These are phyloP conservation scores for Heracleum sosnowskyi DNA, from an alignment of 129 eudicot genomes.

Conservation along the genomic window DNA sequence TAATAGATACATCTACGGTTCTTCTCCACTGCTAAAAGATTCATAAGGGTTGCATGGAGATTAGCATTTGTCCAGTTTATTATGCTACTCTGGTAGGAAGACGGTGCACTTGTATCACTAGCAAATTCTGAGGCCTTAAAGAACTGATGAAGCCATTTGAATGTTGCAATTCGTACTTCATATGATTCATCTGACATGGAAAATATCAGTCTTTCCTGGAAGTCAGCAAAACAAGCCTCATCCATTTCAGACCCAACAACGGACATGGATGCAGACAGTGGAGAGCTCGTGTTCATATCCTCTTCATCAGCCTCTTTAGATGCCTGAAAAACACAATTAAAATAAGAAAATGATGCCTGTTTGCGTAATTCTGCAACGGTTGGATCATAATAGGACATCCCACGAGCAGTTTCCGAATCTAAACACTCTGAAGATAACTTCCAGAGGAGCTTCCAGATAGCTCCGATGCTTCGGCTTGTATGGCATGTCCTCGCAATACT, in stretches of 20 bases:
- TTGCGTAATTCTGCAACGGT: constrained; percentile 71
- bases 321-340: constrained; percentile 51
- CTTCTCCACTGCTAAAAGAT: constrained; percentile 48
- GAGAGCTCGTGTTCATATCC: constrained; percentile 19
- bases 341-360: constrained; percentile 80
- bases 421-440: constrained; percentile 62
- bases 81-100: constrained; percentile 18
- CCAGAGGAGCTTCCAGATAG: constrained; percentile 52
- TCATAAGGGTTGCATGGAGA: constrained; percentile 53
- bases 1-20: constrained; percentile 70
- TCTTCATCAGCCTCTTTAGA: constrained; percentile 51
- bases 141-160: constrained; percentile 81
- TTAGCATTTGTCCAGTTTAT: constrained; percentile 37
- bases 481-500: constrained; percentile 56
- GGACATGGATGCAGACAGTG: constrained; percentile 22
- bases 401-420: constrained; percentile 33
- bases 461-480: constrained; percentile 33
- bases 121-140: constrained; percentile 36
- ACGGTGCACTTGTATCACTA: constrained; percentile 15
- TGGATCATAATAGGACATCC: constrained; percentile 59
- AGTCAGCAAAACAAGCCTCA: constrained; percentile 21
- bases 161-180: constrained; percentile 79
- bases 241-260: constrained; percentile 20
- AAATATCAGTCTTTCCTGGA: constrained; percentile 40
- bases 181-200: constrained; percentile 70